phyloP scores from a whole-genome alignment of 2,329 filamentous ascomycete genomes.

The Phyllosticta citriasiana region DNA sequence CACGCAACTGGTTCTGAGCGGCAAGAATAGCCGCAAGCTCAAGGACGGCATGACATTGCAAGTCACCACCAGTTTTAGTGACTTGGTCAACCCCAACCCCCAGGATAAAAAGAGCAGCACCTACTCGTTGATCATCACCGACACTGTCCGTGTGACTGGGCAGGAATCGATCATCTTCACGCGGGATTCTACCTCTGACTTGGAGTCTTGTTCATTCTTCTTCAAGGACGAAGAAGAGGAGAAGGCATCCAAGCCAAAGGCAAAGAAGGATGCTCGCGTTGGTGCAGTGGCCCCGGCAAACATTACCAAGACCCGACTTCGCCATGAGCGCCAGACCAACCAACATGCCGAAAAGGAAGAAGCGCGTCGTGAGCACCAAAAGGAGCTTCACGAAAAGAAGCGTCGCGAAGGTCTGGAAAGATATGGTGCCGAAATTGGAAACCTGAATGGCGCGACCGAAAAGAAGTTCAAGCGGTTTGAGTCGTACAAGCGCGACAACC shows the following conservation, averaged over 20 bases:
- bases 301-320: slow-evolving; percentile 85
- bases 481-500: slow-evolving; percentile 96
- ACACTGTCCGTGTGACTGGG: slow-evolving; percentile 80
- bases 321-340: slow-evolving; percentile 81
- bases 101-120: slow-evolving; percentile 83
- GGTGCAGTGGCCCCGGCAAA: slow-evolving; percentile 89
- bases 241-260: slow-evolving; percentile 73
- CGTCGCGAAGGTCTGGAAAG: slow-evolving; percentile 77
- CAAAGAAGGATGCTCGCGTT: slow-evolving; percentile 73
- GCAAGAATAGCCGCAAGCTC: slow-evolving; percentile 70
- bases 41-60: slow-evolving; percentile 97
- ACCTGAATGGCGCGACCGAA: slow-evolving; percentile 79
- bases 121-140: slow-evolving; percentile 83
- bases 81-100: slow-evolving; percentile 75
- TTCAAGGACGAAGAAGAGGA: slow-evolving; percentile 92
- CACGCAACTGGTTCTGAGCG: slow-evolving; percentile 70
- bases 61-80: slow-evolving; percentile 79
- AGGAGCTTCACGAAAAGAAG: slow-evolving; percentile 77
- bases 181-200: slow-evolving; percentile 79
- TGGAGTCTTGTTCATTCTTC: slow-evolving; percentile 94
- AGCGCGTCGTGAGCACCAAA: slow-evolving; percentile 82
- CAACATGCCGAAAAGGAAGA: slow-evolving; percentile 84
- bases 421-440: slow-evolving; percentile 76
- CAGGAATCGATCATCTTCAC: slow-evolving; percentile 83
- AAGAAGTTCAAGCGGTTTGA: slow-evolving; percentile 99